Evolutionary conservation across 1,284 basidiomycete genomes (phyloP), one percentile per base, ranked within the genome.

Genomic region (Ustanciosporium gigantosporum): DNA sequence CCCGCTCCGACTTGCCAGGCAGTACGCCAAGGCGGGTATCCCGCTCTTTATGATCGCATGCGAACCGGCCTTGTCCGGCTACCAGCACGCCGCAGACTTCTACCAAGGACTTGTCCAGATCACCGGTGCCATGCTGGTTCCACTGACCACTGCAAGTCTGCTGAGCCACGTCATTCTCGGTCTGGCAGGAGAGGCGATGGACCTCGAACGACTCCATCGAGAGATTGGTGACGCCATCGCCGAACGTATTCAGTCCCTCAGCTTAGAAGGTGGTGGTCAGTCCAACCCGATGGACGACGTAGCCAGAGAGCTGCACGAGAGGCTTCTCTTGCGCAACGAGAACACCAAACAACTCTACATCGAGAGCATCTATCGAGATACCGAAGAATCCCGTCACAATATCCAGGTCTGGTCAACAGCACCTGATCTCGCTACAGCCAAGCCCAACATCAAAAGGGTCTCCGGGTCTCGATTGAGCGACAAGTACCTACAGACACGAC

Each of bases 101-200:
- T 97, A 90, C 81, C 87, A 75, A 40, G 75, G 70, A 19, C 48
- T 77, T 2, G 74, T 77, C 9, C 49, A 52, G 24, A 68, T 77
- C 56, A 77, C 75, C 0, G 68, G 89, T 80, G 93, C 92, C 22
- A 85, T 97, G 67, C 67, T 97, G 88, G 84, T 99, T 5, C 95
- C 94, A 1, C 83, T 98, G 34, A 96, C 93, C 4, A 97, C 92
- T 14, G 95, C 94, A 23, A 89, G 92, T 76, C 84, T 97, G 21
- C 85, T 99, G 34, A 87, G 93, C n/a, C 91, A 95, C 76, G 95
- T 94, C 25, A 98, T 99, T 61, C 90, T 95, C 44, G 94, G 91
- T 19, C 91, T 90, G 68, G 94, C 97, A 23, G 84, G 97, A 20
- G 94, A 99, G 81, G 96, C 97, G 71, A 87, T 98, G 70, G 94